These are phyloP conservation scores for Malus hybrid DNA, from an alignment of 331 rosid genomes.

Conservation along the genomic window DNA sequence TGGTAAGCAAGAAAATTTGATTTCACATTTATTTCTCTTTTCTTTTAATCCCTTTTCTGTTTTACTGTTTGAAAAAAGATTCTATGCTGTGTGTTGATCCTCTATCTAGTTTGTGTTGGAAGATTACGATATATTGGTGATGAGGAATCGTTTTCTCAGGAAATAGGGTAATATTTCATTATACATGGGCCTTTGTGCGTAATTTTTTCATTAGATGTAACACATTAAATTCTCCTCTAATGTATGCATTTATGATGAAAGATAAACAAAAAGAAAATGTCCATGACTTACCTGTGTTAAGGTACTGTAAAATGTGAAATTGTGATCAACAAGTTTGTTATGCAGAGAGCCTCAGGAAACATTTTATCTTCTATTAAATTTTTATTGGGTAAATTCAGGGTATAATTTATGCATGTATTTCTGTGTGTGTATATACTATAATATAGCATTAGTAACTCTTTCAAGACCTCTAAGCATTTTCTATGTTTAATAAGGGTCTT, in stretches of 20 bases:
- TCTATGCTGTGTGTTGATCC: background rate
- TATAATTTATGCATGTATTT: background rate
- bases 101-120: background rate
- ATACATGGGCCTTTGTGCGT: background rate
- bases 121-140: background rate
- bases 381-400: background rate
- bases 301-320: background rate
- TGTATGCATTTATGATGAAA: background rate
- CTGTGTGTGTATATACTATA: background rate
- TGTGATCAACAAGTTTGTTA: background rate
- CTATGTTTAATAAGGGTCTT: background rate
- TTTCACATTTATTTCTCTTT: background rate
- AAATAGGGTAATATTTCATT: background rate
- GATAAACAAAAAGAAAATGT: background rate
- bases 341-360: background rate
- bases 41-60: background rate
- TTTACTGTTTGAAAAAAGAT: background rate
- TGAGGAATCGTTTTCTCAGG: background rate
- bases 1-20: constrained; percentile 45
- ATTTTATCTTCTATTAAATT: background rate
- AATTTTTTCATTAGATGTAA: background rate
- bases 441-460: background rate
- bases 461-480: background rate
- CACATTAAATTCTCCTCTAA: background rate
- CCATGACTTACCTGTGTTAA: background rate